phyloP scores from a whole-genome alignment of 306 rosid genomes.

The Corylus heterophylla region DNA sequence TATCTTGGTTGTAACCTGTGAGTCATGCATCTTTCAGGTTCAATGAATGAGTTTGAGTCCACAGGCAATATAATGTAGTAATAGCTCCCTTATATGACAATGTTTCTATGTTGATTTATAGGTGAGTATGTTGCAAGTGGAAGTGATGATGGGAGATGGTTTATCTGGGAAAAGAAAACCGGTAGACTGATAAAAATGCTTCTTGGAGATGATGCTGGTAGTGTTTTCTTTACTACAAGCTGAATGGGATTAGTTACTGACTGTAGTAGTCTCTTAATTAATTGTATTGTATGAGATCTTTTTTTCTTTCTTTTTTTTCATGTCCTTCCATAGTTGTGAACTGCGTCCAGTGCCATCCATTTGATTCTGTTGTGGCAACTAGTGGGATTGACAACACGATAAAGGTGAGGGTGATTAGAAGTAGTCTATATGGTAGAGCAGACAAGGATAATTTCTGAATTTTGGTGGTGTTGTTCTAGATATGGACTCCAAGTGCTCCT shows the following conservation, averaged over 20 bases:
- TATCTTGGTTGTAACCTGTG: slow-evolving; percentile 11
- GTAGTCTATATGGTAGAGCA: slow-evolving; percentile 12
- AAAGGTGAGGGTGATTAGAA: slow-evolving; percentile 57
- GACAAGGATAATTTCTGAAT: slow-evolving; percentile 32
- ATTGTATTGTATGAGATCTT: slow-evolving; percentile 20
- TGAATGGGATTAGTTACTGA: not conserved
- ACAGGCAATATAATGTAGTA: slow-evolving; percentile 8
- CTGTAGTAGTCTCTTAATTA: slow-evolving; percentile 10
- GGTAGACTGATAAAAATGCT: slow-evolving; percentile 91
- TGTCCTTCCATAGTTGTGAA: slow-evolving; percentile 70
- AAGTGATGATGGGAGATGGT: slow-evolving; percentile 99
- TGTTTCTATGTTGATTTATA: slow-evolving; percentile 35
- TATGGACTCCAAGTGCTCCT: slow-evolving; percentile 87
- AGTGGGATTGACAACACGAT: slow-evolving; percentile 95
- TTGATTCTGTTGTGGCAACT: slow-evolving; percentile 89
- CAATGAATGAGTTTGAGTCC: slow-evolving; percentile 10
- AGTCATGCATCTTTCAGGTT: not conserved
- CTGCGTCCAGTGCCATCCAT: slow-evolving; percentile 90
- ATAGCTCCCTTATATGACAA: slow-evolving; percentile 8
- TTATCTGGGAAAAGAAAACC: slow-evolving; percentile 90
- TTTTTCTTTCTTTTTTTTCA: slow-evolving; percentile 16
- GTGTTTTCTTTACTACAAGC: slow-evolving; percentile 2
- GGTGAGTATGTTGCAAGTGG: slow-evolving; percentile 97
- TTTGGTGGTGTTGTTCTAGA: slow-evolving; percentile 44
- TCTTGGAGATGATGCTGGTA: slow-evolving; percentile 88